Percentiles rank a stretch among this genome's conserved stretches.
These are phyloP conservation scores for Solanum chmielewskii DNA, from an alignment of 257 asterid species.

Conservation along the genomic window DNA sequence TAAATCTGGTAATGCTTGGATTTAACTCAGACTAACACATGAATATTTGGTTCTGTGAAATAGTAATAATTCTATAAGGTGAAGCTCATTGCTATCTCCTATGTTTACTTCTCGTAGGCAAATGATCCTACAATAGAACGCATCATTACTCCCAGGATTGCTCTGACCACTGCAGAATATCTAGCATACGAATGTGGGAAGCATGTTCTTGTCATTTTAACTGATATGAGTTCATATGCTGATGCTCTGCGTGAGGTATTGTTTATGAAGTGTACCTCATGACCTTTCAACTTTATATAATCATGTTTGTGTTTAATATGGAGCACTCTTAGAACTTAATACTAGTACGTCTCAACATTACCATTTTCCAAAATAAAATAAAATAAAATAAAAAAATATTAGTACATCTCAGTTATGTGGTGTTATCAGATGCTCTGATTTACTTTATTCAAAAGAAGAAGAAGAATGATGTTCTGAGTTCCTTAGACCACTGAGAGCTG, in stretches of 20 bases:
- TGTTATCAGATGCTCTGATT: not conserved
- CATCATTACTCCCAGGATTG: slow-evolving; percentile 93
- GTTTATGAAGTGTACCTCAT: not conserved
- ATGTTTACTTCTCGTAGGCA: slow-evolving; percentile 41
- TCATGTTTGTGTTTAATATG: not conserved
- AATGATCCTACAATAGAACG: slow-evolving; percentile 97
- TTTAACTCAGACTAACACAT: not conserved
- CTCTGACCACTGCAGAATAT: slow-evolving; percentile 94
- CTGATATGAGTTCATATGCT: slow-evolving; percentile 99
- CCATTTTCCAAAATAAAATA: not conserved
- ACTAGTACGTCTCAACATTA: not conserved
- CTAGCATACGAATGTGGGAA: slow-evolving; percentile 95
- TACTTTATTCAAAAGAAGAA: not conserved
- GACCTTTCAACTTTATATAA: not conserved
- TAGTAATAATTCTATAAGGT: not conserved
- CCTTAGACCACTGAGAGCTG: not conserved
- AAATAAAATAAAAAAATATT: not conserved
- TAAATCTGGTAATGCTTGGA: slow-evolving; percentile 57
- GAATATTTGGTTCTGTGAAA: not conserved
- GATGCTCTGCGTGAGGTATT: slow-evolving; percentile 99
- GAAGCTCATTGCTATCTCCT: not conserved
- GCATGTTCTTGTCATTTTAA: slow-evolving; percentile 96
- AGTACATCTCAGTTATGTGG: not conserved
- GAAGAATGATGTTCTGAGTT: not conserved
- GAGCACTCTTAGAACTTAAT: not conserved